Evolutionary conservation across 2,329 filamentous ascomycete species (phyloP).

Genomic region (Fonsecaea monophora): DNA sequence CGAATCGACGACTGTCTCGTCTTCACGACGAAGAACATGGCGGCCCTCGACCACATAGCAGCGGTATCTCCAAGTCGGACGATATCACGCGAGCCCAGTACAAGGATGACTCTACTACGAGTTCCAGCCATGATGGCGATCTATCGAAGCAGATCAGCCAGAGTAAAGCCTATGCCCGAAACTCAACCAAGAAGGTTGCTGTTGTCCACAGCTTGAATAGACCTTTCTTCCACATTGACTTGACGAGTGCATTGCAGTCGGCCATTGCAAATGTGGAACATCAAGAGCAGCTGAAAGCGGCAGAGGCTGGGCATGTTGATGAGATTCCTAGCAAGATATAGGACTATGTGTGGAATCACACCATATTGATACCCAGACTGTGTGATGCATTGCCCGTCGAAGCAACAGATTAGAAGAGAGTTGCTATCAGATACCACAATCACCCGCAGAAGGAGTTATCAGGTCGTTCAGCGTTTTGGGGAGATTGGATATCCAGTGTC

Average conservation of each 20-base stretch:
- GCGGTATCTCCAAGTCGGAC: constrained; percentile 10
- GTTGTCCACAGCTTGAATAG: constrained; percentile 85
- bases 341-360: background rate
- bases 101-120: constrained; percentile 41
- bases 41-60: constrained; percentile 18
- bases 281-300: constrained; percentile 22
- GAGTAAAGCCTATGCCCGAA: constrained; percentile 54
- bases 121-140: constrained; percentile 46
- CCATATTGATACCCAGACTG: background rate
- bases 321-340: background rate
- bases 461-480: no score
- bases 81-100: constrained; percentile 10
- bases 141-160: constrained; percentile 55
- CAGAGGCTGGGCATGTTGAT: constrained; percentile 1
- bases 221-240: constrained; percentile 91
- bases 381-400: background rate
- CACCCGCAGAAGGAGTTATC: no score
- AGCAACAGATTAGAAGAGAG: no score
- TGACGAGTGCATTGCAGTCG: constrained; percentile 86
- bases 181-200: constrained; percentile 54
- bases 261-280: constrained; percentile 78
- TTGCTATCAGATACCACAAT: no score
- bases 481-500: no score
- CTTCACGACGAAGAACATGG: constrained; percentile 44
- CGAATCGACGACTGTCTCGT: constrained; percentile 53